Conservation (phyloP, 495 filamentous ascomycete species). For the Penicillium bialowiezense region DNA sequence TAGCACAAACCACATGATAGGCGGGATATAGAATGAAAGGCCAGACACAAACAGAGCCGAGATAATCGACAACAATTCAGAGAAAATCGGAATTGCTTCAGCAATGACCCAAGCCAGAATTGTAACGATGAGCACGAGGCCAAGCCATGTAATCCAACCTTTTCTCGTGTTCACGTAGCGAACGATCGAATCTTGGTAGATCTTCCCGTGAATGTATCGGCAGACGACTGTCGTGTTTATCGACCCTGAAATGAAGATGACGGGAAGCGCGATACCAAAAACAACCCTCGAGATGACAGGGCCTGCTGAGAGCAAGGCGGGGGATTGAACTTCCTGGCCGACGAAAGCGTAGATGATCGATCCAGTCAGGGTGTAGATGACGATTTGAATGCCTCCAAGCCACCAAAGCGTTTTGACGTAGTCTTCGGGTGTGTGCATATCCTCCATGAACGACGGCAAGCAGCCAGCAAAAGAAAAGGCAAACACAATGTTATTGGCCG, state of each 20-base stretch:
- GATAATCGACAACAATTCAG: conserved; percentile 53
- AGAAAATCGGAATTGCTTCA: conserved; percentile 65
- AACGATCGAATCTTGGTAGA: conserved; percentile 48
- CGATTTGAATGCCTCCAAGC: conserved; percentile 56
- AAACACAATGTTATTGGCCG: conserved; percentile 66
- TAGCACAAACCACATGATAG: conserved; percentile 60
- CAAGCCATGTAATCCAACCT: conserved; percentile 55
- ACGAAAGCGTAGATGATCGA: conserved; percentile 66
- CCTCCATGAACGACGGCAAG: conserved; percentile 67
- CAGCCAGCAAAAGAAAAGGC: conserved; percentile 59
- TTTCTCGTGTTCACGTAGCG: conserved; percentile 55
- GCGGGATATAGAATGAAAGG: conserved; percentile 62
- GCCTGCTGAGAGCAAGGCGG: conserved; percentile 62
- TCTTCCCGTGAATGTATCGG: conserved; percentile 59
- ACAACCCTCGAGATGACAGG: conserved; percentile 59
- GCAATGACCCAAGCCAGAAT: conserved; percentile 62
- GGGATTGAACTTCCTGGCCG: conserved; percentile 59
- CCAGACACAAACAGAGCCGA: conserved; percentile 61
- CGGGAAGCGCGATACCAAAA: conserved; percentile 68
- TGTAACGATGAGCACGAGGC: conserved; percentile 50
- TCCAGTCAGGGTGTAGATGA: conserved; percentile 64
- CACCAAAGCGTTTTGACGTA: conserved; percentile 57
- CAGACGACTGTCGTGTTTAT: conserved; percentile 58
- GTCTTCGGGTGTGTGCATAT: conserved; percentile 64
- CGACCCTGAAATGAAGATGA: conserved; percentile 63